These are phyloP conservation scores for Niebla homalea DNA, from an alignment of 495 filamentous ascomycete species.

Conservation along the genomic window DNA sequence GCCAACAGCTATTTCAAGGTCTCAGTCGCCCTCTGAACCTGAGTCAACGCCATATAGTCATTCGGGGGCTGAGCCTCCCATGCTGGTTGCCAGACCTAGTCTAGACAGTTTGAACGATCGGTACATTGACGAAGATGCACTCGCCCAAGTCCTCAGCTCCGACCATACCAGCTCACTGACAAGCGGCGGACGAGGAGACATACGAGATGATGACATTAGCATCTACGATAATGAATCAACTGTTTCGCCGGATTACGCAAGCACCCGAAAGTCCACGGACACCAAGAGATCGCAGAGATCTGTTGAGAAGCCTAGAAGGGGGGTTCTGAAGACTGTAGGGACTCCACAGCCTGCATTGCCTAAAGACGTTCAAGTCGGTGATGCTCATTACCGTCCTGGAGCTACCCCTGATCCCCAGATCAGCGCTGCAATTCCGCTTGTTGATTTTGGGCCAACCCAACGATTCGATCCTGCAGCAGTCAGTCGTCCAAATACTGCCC, in stretches of 20 bases:
- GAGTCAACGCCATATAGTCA: not conserved
- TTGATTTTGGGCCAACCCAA: constrained; percentile 81
- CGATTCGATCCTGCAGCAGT: constrained; percentile 42
- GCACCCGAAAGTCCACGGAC: constrained; percentile 51
- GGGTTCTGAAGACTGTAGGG: constrained; percentile 72
- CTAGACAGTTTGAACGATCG: constrained; percentile 50
- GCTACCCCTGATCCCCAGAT: constrained; percentile 17
- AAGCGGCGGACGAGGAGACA: constrained; percentile 10
- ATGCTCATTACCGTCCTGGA: constrained; percentile 39
- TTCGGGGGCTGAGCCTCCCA: not conserved
- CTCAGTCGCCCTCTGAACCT: not conserved
- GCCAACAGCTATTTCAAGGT: not conserved
- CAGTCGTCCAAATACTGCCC: constrained; percentile 13
- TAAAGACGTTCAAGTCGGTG: constrained; percentile 44
- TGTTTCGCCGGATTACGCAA: constrained; percentile 51
- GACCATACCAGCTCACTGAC: constrained; percentile 24
- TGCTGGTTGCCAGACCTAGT: constrained; percentile 33
- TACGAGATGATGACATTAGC: constrained; percentile 29
- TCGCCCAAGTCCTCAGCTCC: constrained; percentile 36
- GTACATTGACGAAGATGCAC: constrained; percentile 50
- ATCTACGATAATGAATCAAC: constrained; percentile 38
- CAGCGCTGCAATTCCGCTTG: constrained; percentile 48
- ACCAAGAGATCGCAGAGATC: constrained; percentile 44
- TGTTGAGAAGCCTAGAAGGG: constrained; percentile 59
- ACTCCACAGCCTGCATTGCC: constrained; percentile 31